These are phyloP conservation scores for Nicotiana benthamiana DNA, from an alignment of 257 asterid species.

Conservation along the genomic window DNA sequence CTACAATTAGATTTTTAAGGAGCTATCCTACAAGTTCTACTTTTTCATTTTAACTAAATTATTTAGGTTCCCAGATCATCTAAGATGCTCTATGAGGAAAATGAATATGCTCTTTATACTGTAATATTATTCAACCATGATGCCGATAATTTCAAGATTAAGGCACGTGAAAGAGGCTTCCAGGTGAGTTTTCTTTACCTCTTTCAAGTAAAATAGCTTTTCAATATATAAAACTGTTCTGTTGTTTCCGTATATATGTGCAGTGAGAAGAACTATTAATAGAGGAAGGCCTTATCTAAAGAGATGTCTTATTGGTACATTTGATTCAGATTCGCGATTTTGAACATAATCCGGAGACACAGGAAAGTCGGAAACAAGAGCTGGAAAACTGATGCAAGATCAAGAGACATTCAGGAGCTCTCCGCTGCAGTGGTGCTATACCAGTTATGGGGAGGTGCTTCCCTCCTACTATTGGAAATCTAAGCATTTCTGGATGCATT, in stretches of 20 bases:
- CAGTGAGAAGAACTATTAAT: neutral
- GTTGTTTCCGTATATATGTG: too few relatives aligned
- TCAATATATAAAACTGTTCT: too few relatives aligned
- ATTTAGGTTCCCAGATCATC: constrained; percentile 93
- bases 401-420: constrained; percentile 69
- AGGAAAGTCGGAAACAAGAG: constrained; percentile 66
- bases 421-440: constrained; percentile 71
- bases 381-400: constrained; percentile 62
- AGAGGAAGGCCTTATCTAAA: constrained; percentile 4
- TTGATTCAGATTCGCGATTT: constrained; percentile 66
- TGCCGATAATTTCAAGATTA: constrained; percentile 80
- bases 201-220: too few relatives aligned
- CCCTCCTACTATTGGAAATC: constrained; percentile 5
- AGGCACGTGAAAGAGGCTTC: constrained; percentile 75
- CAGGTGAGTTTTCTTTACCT: constrained; percentile 43
- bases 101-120: constrained; percentile 72
- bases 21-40: constrained; percentile 12
- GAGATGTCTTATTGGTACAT: constrained; percentile 16
- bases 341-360: constrained; percentile 57
- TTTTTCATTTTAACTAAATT: constrained; percentile 21
- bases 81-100: constrained; percentile 80
- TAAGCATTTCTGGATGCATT: neutral
- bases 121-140: constrained; percentile 78
- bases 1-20: too few relatives aligned
- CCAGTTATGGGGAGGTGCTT: constrained; percentile 83